A percentile compares a stretch with the other conserved stretches of the same genome.
phyloP scores from a whole-genome alignment of 176 grass and related monocot genomes.

The Elaeis guineensis region DNA sequence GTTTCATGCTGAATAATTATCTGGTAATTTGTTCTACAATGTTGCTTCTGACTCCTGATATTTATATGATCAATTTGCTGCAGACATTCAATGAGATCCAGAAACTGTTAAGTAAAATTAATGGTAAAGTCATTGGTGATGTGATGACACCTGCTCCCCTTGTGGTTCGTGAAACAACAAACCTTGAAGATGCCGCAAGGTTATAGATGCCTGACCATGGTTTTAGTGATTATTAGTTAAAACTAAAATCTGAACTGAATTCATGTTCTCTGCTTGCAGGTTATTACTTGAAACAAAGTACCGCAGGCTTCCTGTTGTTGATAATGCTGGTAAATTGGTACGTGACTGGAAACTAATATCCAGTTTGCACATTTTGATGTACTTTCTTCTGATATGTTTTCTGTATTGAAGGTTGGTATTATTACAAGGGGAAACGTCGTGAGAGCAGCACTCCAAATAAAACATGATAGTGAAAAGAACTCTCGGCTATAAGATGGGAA shows the following conservation, averaged over 20 bases:
- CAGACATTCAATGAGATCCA: slow-evolving; percentile 92
- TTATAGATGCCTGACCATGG: neutral
- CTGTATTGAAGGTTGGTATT: slow-evolving; percentile 46
- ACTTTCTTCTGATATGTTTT: neutral
- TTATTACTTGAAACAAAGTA: slow-evolving; percentile 72
- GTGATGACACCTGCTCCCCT: slow-evolving; percentile 79
- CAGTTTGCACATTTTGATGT: neutral
- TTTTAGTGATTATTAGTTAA: too few relatives aligned
- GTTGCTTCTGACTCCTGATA: too few relatives aligned
- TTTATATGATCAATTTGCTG: neutral
- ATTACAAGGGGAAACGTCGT: slow-evolving; percentile 77
- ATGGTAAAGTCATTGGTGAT: slow-evolving; percentile 69
- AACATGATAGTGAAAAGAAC: slow-evolving; percentile 23
- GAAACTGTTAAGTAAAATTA: slow-evolving; percentile 81
- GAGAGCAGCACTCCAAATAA: slow-evolving; percentile 52
- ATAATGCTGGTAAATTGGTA: slow-evolving; percentile 60
- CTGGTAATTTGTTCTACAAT: too few relatives aligned
- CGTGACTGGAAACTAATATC: slow-evolving; percentile 1
- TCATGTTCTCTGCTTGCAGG: slow-evolving; percentile 11
- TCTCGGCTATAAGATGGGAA: slow-evolving; percentile 17
- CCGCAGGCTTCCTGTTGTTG: slow-evolving; percentile 55
- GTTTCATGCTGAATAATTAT: too few relatives aligned
- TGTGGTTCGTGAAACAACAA: slow-evolving; percentile 76
- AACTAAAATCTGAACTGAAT: neutral
- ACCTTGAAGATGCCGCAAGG: slow-evolving; percentile 89